Conservation (phyloP, 2,329 filamentous ascomycete species). For the Pyricularia sp. region DNA sequence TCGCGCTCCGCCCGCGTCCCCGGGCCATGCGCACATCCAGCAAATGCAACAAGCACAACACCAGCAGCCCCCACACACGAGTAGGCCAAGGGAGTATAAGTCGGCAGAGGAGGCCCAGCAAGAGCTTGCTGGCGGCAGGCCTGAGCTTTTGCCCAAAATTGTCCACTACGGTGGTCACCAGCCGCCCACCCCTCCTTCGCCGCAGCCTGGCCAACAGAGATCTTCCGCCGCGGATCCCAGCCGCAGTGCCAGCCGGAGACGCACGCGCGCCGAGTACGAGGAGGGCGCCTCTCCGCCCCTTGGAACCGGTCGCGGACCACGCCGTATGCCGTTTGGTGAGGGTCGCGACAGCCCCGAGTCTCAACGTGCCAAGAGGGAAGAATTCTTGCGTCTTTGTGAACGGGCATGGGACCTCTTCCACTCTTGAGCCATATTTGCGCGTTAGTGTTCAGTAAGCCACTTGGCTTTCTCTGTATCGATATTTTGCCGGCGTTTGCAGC, state of each 20-base stretch:
- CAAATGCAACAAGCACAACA: conserved; percentile 14
- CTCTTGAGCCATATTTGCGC: conserved; percentile 44
- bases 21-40: conserved; percentile 52
- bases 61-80: conserved; percentile 42
- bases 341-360: conserved; percentile 77
- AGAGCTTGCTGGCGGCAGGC: conserved; percentile 80
- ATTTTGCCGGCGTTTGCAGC: not conserved
- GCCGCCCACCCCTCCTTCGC: conserved; percentile 83
- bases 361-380: conserved; percentile 78
- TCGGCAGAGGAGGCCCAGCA: conserved; percentile 94
- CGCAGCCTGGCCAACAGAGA: conserved; percentile 41
- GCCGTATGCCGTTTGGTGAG: conserved; percentile 67
- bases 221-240: conserved; percentile 31
- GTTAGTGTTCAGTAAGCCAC: not conserved
- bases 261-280: conserved; percentile 85
- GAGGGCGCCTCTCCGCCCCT: conserved; percentile 82
- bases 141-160: conserved; percentile 84
- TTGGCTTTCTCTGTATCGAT: not conserved
- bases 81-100: conserved; percentile 75
- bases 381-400: conserved; percentile 79
- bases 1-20: conserved; percentile 66
- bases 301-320: conserved; percentile 57
- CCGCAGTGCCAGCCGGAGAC: conserved; percentile 58
- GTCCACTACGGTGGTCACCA: conserved; percentile 94
- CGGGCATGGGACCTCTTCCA: conserved; percentile 96